Percentiles rank a stretch among this genome's conserved stretches.
phyloP scores from a whole-genome alignment of 345 rosid species.

The Gossypium arboreum region DNA sequence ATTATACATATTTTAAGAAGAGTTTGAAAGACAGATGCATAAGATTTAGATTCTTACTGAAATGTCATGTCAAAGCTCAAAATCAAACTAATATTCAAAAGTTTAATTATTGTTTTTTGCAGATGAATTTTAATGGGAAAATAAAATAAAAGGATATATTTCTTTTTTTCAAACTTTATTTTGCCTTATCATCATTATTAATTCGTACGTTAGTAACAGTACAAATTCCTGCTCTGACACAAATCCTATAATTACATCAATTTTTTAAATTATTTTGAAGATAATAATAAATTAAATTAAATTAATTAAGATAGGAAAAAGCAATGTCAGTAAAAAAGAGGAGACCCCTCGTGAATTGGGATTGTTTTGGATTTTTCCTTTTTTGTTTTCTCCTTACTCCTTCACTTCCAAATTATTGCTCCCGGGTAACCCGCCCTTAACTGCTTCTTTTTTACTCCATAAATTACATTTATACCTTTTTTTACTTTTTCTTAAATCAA shows the following conservation, averaged over 20 bases:
- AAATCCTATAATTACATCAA: conserved; percentile 14
- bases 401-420: conserved; percentile 29
- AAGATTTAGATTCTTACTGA: neutral
- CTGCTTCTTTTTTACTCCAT: neutral
- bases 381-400: neutral
- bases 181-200: neutral
- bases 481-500: too few relatives aligned
- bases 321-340: conserved; percentile 16
- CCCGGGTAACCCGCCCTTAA: conserved; percentile 19
- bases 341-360: conserved; percentile 27
- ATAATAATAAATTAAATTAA: neutral
- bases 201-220: neutral
- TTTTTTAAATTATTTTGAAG: neutral
- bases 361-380: neutral
- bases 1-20: too few relatives aligned
- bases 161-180: neutral
- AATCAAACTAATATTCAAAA: neutral
- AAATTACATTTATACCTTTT: conserved; percentile 2
- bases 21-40: neutral
- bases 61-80: neutral
- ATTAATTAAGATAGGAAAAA: neutral
- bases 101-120: neutral
- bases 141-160: neutral
- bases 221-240: conserved; percentile 17
- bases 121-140: neutral